Evolutionary conservation across 2,329 filamentous ascomycete genomes (phyloP), one percentile per base, ranked within the genome.

Genomic region (Iodosphaeria phyllophila): DNA sequence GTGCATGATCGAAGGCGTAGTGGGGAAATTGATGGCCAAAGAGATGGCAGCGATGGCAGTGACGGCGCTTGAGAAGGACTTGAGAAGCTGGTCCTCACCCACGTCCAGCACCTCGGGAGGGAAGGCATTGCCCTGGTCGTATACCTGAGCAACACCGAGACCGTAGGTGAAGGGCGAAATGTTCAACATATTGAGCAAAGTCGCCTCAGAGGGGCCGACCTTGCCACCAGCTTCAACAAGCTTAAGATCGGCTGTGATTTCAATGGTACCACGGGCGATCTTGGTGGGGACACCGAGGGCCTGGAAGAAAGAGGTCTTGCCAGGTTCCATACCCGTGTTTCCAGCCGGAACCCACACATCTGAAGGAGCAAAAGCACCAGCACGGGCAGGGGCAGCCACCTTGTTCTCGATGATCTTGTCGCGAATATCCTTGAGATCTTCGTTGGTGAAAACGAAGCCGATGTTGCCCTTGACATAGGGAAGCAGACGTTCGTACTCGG

Each of bases 301-400:
- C 76, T 98, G 89, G 84, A 98, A 98, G 83, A 98, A 98, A 54
- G 89, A 95, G 51, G 89, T 98, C 79, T 98, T 98, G 60, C 91
- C 91, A 54, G 89, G 91, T 62, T 98, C 89, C 89, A 98, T 98
- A 65, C 89, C 89, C 50, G 89, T 98, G 78, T 98, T 98, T 61
- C 89, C 89, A 44, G 84, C 89, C 41, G 89, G 89, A 42, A 98
- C 57, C 66, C 63, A 98, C 54, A 98, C 89, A 58, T 98, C 91
- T 50, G 53, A 60, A 41, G 91, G 89, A 42, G 89, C 91, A 45
- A 98, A 49, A 50, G 91, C 89, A 75, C 91, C 91, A 48, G 89
- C 86, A 80, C 89, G 83, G 44, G 89, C 89, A 39, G 89, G 89
- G 39, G 89, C 89, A 43, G 86, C 86, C 52, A 98, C 84, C 67